A percentile compares a stretch with the other conserved stretches of the same genome.
Conservation (phyloP, 345 rosid genomes). For the Odontarrhena argentea region DNA sequence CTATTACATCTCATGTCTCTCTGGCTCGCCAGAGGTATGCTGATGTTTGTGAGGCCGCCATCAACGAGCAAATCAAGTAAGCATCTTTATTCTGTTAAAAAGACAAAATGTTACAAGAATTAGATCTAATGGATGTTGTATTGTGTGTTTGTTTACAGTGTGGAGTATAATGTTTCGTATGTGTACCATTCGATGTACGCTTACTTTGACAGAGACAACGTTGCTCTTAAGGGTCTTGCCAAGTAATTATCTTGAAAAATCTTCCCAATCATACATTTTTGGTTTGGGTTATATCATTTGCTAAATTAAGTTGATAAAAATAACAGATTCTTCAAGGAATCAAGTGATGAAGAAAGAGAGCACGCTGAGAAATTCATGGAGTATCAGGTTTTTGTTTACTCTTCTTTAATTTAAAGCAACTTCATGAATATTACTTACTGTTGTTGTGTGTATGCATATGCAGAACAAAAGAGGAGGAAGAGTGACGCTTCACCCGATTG, state of each 20-base stretch:
- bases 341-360: slow-evolving; percentile 85
- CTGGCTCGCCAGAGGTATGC: slow-evolving; percentile 67
- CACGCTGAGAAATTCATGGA: slow-evolving; percentile 84
- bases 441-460: background rate
- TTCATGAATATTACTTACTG: background rate
- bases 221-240: slow-evolving; percentile 72
- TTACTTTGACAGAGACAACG: slow-evolving; percentile 82
- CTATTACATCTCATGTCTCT: slow-evolving; percentile 52
- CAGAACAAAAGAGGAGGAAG: slow-evolving; percentile 84
- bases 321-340: slow-evolving; percentile 77
- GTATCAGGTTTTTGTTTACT: slow-evolving; percentile 57
- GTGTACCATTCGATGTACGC: slow-evolving; percentile 84
- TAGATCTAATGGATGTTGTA: slow-evolving; percentile 7
- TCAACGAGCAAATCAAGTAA: slow-evolving; percentile 93
- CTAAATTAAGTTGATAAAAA: background rate
- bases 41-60: slow-evolving; percentile 58
- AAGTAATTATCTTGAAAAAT: slow-evolving; percentile 47
- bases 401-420: background rate
- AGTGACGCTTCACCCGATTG: slow-evolving; percentile 66
- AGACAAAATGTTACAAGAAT: background rate
- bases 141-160: slow-evolving; percentile 46
- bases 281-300: background rate
- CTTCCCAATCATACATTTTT: background rate
- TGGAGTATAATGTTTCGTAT: slow-evolving; percentile 80
- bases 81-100: background rate